Conservation (phyloP, 352 stramenopile genomes). For the Pythium myriotylum region DNA sequence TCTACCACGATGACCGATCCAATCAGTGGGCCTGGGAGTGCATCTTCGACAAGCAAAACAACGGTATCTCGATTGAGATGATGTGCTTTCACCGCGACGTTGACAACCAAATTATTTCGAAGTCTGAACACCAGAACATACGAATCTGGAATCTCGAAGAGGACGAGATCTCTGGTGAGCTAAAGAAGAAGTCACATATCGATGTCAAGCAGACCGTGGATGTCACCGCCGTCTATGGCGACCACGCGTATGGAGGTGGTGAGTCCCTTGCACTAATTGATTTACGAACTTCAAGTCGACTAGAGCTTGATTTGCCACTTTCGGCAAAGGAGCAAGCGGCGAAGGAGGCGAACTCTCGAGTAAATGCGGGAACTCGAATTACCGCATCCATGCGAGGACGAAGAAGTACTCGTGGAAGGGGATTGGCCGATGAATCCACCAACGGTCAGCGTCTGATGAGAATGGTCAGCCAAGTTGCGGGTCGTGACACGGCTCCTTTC, state of each 20-base stretch:
- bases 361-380: conserved; percentile 20
- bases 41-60: conserved; percentile 86
- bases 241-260: conserved; percentile 73
- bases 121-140: conserved; percentile 86
- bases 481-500: conserved; percentile 59
- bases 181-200: conserved; percentile 71
- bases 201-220: conserved; percentile 81
- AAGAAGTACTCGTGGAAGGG: conserved; percentile 33
- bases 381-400: conserved; percentile 27
- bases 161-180: conserved; percentile 30
- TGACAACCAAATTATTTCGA: conserved; percentile 72
- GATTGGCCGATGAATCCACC: conserved; percentile 41
- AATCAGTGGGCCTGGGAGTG: conserved; percentile 79
- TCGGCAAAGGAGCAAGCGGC: conserved; percentile 58
- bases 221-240: conserved; percentile 62
- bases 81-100: conserved; percentile 65
- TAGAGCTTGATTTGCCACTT: conserved; percentile 74
- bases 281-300: conserved; percentile 49
- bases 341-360: conserved; percentile 11
- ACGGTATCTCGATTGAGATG: conserved; percentile 84
- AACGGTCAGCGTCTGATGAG: conserved; percentile 65
- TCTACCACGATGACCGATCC: conserved; percentile 48
- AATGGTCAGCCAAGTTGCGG: conserved; percentile 68
- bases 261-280: conserved; percentile 74
- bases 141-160: conserved; percentile 83